A percentile compares a stretch with the other conserved stretches of the same genome.
Evolutionary conservation across 352 stramenopile species (phyloP).

Genomic region (Phytophthora nicotianae): DNA sequence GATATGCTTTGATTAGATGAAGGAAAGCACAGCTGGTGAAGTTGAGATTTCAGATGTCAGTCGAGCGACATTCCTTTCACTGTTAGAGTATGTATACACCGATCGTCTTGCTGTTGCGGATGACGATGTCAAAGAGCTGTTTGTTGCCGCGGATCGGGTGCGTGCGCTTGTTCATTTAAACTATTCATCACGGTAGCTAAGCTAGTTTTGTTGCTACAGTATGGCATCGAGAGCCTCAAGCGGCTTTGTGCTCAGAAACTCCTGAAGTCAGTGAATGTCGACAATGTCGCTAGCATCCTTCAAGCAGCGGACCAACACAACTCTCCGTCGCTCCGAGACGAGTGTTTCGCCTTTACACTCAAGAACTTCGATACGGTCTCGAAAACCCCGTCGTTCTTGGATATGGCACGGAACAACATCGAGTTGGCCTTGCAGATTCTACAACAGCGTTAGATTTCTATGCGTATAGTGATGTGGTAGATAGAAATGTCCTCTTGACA

Average conservation of each 20-base stretch:
- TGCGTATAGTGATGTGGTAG: conserved; percentile 4
- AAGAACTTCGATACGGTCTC: conserved; percentile 97
- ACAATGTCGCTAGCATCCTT: conserved; percentile 97
- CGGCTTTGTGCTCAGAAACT: conserved; percentile 95
- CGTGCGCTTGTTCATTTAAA: neutral
- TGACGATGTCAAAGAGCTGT: conserved; percentile 92
- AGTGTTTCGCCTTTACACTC: conserved; percentile 97
- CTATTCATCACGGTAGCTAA: neutral
- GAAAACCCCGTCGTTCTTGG: conserved; percentile 95
- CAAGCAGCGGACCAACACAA: conserved; percentile 96
- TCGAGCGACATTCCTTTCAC: conserved; percentile 91
- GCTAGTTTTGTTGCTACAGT: conserved; percentile 41
- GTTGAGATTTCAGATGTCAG: conserved; percentile 92
- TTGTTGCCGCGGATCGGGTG: conserved; percentile 90
- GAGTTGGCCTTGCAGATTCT: conserved; percentile 98
- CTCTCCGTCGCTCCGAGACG: conserved; percentile 89
- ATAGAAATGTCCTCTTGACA: conserved; percentile 14
- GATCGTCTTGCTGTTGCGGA: conserved; percentile 91
- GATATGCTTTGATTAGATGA: conserved; percentile 74
- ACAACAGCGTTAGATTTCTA: conserved; percentile 60
- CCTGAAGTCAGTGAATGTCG: conserved; percentile 92
- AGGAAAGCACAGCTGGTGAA: conserved; percentile 83
- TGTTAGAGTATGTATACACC: conserved; percentile 97
- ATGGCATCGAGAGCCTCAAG: conserved; percentile 86
- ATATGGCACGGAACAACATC: conserved; percentile 98